Base-by-base conservation (phyloP, 129 eudicot species). In the Artemisia argyi region DNA sequence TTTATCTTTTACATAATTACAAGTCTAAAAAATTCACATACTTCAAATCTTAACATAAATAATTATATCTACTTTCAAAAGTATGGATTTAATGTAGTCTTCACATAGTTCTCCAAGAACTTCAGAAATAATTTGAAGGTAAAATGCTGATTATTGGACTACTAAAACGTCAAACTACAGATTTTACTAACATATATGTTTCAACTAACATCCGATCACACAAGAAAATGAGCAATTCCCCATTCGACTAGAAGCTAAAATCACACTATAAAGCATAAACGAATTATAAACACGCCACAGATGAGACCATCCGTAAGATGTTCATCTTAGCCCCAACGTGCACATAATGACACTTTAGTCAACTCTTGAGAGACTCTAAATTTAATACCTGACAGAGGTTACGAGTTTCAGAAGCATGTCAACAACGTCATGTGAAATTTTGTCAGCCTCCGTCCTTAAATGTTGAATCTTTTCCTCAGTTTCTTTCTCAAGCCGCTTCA, bases 401-500 rank as follows among this genome's bases (percentile, higher is more conserved):
- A 85, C 91, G 30, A 80, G 86, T 72, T 74, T 90, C 76, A 90
- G 78, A 74, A 90, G 94, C 94, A 90, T 87, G 58, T 85, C 79
- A 65, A 87, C 85, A 61, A 90, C 91, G 19, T 83, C 91, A 35
- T 78, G 81, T 56, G 94, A 85, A 61, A 90, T 90, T 68, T 79
- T 85, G 52, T 83, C 65, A 11, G 94, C 83, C 61, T 87, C 87
- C 5, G 71, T 39, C 77, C 83, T 87, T 68, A 90, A 74, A 26
- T 85, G 85, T n/a, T 79, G 69, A 70, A 90, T 87, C 81, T 87
- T 90, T 59, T 52, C 85, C 19, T 76, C 87, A 0, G 96, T 90
- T 81, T 90, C 96, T 71, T 76, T 75, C 48, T 90, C 96, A 2
- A 90, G 91, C 28, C 91, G 96, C 80, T 85, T 90, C 68, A 90